Conservation (phyloP, 805 yeast species). For the Saccharomycopsis fodiens region DNA sequence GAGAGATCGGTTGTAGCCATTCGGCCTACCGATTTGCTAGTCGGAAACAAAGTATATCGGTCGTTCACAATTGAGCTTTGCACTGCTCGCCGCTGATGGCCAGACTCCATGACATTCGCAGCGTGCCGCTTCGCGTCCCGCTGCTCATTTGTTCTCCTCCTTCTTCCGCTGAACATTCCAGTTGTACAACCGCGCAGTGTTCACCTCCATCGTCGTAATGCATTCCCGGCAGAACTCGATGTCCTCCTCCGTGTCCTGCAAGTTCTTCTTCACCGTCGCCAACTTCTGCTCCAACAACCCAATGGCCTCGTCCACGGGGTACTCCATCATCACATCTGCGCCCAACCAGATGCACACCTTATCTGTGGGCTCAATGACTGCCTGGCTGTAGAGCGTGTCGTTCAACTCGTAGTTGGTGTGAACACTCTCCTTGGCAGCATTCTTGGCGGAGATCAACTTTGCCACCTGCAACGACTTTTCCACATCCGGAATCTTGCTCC, state of each 20-base stretch:
- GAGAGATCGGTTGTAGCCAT: too few relatives aligned
- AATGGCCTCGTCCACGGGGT: constrained; percentile 82
- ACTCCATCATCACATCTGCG: constrained; percentile 95
- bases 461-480: constrained; percentile 77
- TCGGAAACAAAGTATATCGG: too few relatives aligned
- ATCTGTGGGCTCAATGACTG: constrained; percentile 55
- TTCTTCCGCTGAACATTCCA: constrained; percentile 79
- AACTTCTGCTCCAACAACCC: constrained; percentile 58
- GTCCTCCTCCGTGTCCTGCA: constrained; percentile 67
- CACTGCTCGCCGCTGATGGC: not conserved
- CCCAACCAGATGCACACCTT: constrained; percentile 93
- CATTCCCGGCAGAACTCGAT: constrained; percentile 78
- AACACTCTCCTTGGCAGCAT: constrained; percentile 35
- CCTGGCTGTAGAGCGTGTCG: constrained; percentile 85
- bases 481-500: constrained; percentile 83
- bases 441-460: constrained; percentile 44
- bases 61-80: too few relatives aligned
- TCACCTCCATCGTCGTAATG: constrained; percentile 96
- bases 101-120: not conserved
- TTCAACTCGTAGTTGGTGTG: constrained; percentile 85
- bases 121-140: too few relatives aligned
- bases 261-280: constrained; percentile 50
- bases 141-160: not conserved
- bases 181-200: constrained; percentile 85
- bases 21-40: too few relatives aligned